These are phyloP conservation scores for Fusarium virguliforme DNA, from an alignment of 2,329 filamentous ascomycete genomes.

Conservation along the genomic window DNA sequence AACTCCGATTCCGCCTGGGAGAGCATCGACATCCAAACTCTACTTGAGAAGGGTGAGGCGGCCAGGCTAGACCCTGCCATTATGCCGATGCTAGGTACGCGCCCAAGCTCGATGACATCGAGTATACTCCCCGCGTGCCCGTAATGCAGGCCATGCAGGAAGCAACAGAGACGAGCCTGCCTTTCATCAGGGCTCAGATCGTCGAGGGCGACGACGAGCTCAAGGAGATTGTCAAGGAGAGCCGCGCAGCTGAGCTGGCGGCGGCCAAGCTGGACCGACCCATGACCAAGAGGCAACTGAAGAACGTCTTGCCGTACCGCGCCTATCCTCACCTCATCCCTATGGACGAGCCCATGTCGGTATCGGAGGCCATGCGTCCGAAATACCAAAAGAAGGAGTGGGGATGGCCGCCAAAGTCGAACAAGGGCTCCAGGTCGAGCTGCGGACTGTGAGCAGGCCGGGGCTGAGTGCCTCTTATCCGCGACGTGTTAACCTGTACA, in stretches of 20 bases:
- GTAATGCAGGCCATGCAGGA: conserved; percentile 83
- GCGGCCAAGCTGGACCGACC: conserved; percentile 46
- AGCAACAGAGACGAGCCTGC: conserved; percentile 62
- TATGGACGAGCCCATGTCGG: conserved; percentile 57
- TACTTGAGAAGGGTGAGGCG: conserved; percentile 80
- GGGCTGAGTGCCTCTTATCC: background rate
- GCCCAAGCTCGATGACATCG: conserved; percentile 74
- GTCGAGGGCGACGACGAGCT: conserved; percentile 81
- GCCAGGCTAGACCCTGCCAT: conserved; percentile 80
- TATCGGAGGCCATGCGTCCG: conserved; percentile 55
- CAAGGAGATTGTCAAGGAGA: conserved; percentile 77
- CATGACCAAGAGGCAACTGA: conserved; percentile 49
- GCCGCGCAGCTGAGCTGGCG: conserved; percentile 58
- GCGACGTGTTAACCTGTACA: conserved; percentile 12
- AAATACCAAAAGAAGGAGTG: conserved; percentile 47
- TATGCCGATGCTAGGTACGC: conserved; percentile 64
- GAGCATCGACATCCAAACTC: conserved; percentile 84
- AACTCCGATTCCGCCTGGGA: conserved; percentile 84
- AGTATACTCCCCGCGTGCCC: conserved; percentile 79
- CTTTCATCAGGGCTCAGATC: conserved; percentile 90
- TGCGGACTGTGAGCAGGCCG: conserved; percentile 46
- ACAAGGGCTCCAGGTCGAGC: conserved; percentile 47
- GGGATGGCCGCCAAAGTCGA: conserved; percentile 46
- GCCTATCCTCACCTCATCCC: conserved; percentile 55
- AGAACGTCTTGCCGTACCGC: conserved; percentile 57